Evolutionary conservation across 2,329 filamentous ascomycete species (phyloP), one percentile per base, ranked within the genome.

Genomic region (Niveomyces coronatus): DNA sequence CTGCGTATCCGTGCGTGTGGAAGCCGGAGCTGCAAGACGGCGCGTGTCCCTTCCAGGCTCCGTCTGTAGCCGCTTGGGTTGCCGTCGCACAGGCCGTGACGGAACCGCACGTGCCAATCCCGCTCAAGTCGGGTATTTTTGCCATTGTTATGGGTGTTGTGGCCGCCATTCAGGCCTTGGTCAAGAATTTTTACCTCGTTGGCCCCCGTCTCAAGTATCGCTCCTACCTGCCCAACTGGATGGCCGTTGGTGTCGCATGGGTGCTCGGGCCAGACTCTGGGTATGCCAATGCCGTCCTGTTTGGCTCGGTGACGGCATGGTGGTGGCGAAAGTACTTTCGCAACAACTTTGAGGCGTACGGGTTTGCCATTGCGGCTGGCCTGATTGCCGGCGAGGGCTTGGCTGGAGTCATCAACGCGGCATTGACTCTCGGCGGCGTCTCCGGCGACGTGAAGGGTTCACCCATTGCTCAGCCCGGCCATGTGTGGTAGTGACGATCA

Each of bases 1-100:
- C 70, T 5, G 79, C 79, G 1, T 83, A 84, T 54, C 79, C 78
- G 1, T 83, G 79, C 52, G 78, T 83, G 47, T 68, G 75, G 51
- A 61, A 70, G 7, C 46, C 51, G 42, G 63, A 68, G 16, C 26
- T 44, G 44, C 60, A 58, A 1, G 58, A 65, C 5, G 60, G 62
- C 1, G 48, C 44, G 9, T 83, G 79, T 52, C 58, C 71, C 22
- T 84, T 83, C 60, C 50, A 55, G 8, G 74, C 73, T 1, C 79
- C 79, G 4, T 79, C 75, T 3, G 77, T 82, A 11, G 60, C 70
- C 0, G 78, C 79, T 1, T 83, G 78, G 79, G 65, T 70, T 28
- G 79, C 79, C 4, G 74, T 82, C 5, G 76, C 79, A 2, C 58
- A 72, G 32, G 75, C 74, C 14, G 72, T 77, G 29, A 78, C 74